Evolutionary conservation across 768 basidiomycete species (phyloP), one percentile per base, ranked within the genome.

Genomic region (Holtermanniella nyarrowii): DNA sequence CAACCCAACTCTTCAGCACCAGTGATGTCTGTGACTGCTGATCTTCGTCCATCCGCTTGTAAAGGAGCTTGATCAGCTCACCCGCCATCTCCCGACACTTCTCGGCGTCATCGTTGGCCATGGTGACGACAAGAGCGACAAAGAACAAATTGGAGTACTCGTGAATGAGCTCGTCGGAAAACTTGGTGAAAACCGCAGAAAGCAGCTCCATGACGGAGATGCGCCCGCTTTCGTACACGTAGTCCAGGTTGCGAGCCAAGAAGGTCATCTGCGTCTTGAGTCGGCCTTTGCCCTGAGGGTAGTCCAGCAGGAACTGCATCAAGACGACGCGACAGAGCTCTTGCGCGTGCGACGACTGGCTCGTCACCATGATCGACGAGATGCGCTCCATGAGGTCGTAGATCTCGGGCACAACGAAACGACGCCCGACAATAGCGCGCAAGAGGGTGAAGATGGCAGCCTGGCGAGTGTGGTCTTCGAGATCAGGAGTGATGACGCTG

Each of bases 371-470:
- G 60, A 93, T 80, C 58, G 88, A 84, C 2, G 88, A 82, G 20
- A 96, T 82, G 53, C 82, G 82, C 54, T 88, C 87, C 91, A 99
- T 96, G 27, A 91, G 73, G 69, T 97, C 91, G 73, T 99, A 99
- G 46, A 99, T 84, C 71, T 97, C 95, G 0, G 88, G 88, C 0
- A 93, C 87, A 26, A 97, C 82, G 56, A 97, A 86, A 65, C 86
- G 88, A 26, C 91, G 82, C 4, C 84, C 79, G 14, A 97, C 82
- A 59, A 97, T 88, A 22, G 90, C 85, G 10, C 88, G 84, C 14
- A 99, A 79, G 60, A 97, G 79, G 1, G 85, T 75, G 69, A 99
- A 97, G 5, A 87, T 84, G 7, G 88, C 78, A 3, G 79, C 80
- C 71, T 99, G 95, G 4, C 88, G 82, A 12, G 76, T 77, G 0